Percentiles rank a stretch among this genome's conserved stretches.
These are phyloP conservation scores for Maudiozyma bulderi DNA, from an alignment of 805 yeast genomes.

Conservation along the genomic window DNA sequence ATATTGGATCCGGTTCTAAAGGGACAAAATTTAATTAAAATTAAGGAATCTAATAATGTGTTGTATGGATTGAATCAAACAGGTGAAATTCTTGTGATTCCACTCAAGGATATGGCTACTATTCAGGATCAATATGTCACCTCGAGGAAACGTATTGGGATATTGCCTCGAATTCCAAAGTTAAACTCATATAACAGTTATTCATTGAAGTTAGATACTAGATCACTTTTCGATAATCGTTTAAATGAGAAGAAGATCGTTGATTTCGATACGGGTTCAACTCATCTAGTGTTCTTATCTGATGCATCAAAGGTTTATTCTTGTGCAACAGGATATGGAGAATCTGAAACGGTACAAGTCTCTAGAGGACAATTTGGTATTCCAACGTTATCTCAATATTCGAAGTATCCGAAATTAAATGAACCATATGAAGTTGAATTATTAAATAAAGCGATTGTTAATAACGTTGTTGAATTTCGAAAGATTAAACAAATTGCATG, in stretches of 20 bases:
- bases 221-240: constrained; percentile 18
- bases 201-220: constrained; percentile 15
- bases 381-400: constrained; percentile 61
- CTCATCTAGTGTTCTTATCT: constrained; percentile 60
- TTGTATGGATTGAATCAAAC: constrained; percentile 38
- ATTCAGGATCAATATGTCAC: neutral
- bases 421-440: constrained; percentile 37
- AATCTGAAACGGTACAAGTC: constrained; percentile 2
- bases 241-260: constrained; percentile 42
- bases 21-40: constrained; percentile 37
- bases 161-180: neutral
- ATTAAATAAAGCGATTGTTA: constrained; percentile 15
- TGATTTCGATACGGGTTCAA: constrained; percentile 49
- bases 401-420: constrained; percentile 40
- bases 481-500: constrained; percentile 51
- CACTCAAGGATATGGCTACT: constrained; percentile 10
- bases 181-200: constrained; percentile 6
- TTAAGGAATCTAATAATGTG: constrained; percentile 44
- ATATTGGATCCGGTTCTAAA: constrained; percentile 28
- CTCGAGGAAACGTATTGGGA: neutral
- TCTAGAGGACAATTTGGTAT: constrained; percentile 78
- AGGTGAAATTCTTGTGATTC: constrained; percentile 30
- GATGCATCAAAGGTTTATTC: constrained; percentile 52
- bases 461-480: constrained; percentile 19
- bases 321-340: constrained; percentile 43